phyloP scores from a whole-genome alignment of 441 rosid species.

The Bruguiera hainesii region DNA sequence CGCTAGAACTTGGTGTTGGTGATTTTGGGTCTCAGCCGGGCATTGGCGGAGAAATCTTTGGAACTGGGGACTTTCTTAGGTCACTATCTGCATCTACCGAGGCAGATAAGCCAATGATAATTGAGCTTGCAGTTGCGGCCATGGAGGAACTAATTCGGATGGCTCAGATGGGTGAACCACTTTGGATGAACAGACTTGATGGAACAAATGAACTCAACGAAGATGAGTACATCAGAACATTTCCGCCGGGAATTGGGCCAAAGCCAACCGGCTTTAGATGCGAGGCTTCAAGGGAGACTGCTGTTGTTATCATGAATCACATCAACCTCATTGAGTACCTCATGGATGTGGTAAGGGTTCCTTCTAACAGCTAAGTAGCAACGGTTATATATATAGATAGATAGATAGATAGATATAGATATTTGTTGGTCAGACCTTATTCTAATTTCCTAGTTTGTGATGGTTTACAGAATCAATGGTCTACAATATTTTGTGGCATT shows the following conservation, averaged over 20 bases:
- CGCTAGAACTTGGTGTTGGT: constrained; percentile 63
- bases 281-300: constrained; percentile 75
- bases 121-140: constrained; percentile 81
- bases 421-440: no score
- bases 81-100: constrained; percentile 56
- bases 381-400: no score
- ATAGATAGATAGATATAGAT: fast-evolving
- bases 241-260: constrained; percentile 57
- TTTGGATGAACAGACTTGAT: constrained; percentile 62
- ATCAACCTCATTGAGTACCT: constrained; percentile 63
- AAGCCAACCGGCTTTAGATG: constrained; percentile 55
- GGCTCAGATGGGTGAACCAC: constrained; percentile 72
- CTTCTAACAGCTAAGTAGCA: not conserved
- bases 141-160: constrained; percentile 80
- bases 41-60: constrained; percentile 54
- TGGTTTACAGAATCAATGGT: constrained; percentile 66
- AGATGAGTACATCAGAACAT: constrained; percentile 58
- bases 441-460: no score
- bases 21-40: constrained; percentile 46
- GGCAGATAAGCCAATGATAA: constrained; percentile 61
- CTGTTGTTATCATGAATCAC: constrained; percentile 65
- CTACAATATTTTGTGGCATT: constrained; percentile 63
- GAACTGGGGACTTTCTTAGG: constrained; percentile 66
- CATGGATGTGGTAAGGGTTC: constrained; percentile 65
- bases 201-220: constrained; percentile 51